A percentile compares a stretch with the other conserved stretches of the same genome.
Evolutionary conservation across 768 basidiomycete species (phyloP).

Genomic region (Suillus placidus): DNA sequence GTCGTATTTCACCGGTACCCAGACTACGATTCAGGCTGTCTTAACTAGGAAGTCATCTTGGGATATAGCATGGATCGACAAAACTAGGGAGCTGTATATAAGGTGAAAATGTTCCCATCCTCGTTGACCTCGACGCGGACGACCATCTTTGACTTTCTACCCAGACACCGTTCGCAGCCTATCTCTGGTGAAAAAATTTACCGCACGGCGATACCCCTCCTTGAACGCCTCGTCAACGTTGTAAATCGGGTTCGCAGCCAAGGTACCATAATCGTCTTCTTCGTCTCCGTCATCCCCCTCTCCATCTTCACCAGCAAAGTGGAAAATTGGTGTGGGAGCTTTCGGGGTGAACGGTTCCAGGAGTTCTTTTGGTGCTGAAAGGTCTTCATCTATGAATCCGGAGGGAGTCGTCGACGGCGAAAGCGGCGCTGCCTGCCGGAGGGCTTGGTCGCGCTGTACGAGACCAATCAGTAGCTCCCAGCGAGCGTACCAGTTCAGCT

Average conservation of each 20-base stretch:
- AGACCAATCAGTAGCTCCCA: constrained; percentile 56
- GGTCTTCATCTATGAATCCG: constrained; percentile 3
- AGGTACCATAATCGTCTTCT: constrained; percentile 32
- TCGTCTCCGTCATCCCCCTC: constrained; percentile 25
- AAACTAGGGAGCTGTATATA: constrained; percentile 5
- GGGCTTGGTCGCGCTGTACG: constrained; percentile 34
- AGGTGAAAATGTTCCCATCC: neutral
- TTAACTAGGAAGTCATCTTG: neutral
- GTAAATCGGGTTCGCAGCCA: constrained; percentile 21
- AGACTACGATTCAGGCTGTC: neutral
- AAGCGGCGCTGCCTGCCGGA: constrained; percentile 1
- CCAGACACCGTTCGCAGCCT: neutral
- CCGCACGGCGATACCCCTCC: constrained; percentile 28
- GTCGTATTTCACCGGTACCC: neutral
- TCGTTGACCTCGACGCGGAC: neutral
- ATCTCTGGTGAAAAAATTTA: constrained; percentile 23
- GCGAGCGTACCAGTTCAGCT: constrained; percentile 53
- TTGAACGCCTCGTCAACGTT: constrained; percentile 19
- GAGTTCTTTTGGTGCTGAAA: neutral
- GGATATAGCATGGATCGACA: neutral
- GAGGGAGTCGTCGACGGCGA: constrained; percentile 10
- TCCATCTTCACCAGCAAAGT: constrained; percentile 26
- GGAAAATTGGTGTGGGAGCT: constrained; percentile 19
- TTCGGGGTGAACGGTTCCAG: neutral
- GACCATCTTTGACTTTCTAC: neutral